Percentiles rank a stretch among this genome's conserved stretches.
Evolutionary conservation across 1,284 basidiomycete genomes (phyloP).

Genomic region (Tilletiopsis washingtonensis): DNA sequence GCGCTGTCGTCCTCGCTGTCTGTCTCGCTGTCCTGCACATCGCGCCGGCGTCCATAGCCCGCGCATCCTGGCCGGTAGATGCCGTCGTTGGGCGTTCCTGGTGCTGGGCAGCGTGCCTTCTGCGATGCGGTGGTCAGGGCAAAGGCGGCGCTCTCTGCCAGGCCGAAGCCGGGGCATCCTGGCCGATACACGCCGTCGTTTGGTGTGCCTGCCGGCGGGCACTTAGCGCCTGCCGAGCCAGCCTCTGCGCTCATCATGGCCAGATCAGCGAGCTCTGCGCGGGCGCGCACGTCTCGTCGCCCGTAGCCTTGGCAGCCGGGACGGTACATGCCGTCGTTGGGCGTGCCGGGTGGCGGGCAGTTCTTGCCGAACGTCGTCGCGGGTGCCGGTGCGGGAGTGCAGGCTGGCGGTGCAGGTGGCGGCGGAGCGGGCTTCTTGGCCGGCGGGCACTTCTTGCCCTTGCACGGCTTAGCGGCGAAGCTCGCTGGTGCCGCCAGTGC

Average conservation of each 20-base stretch:
- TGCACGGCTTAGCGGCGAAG: no score
- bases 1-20: no score
- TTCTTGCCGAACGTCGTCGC: background rate
- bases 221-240: conserved; percentile 3
- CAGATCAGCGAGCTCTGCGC: no score
- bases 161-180: conserved; percentile 31
- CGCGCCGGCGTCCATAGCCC: conserved; percentile 29
- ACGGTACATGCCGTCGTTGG: conserved; percentile 32
- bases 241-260: background rate
- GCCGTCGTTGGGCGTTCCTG: conserved; percentile 26
- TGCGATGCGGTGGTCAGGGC: no score
- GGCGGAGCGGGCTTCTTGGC: no score
- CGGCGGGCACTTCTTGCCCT: no score
- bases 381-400: no score
- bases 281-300: conserved; percentile 20
- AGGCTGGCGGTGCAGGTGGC: no score
- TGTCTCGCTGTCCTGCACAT: no score
- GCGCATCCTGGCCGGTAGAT: conserved; percentile 32
- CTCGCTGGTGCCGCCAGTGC: no score
- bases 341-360: conserved; percentile 23
- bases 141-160: no score
- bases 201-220: conserved; percentile 20
- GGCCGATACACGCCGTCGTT: conserved; percentile 34
- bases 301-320: conserved; percentile 34
- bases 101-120: no score